A percentile compares a stretch with the other conserved stretches of the same genome.
phyloP scores from a whole-genome alignment of 1,139 yeast genomes.

The Candida tetrigidarum region DNA sequence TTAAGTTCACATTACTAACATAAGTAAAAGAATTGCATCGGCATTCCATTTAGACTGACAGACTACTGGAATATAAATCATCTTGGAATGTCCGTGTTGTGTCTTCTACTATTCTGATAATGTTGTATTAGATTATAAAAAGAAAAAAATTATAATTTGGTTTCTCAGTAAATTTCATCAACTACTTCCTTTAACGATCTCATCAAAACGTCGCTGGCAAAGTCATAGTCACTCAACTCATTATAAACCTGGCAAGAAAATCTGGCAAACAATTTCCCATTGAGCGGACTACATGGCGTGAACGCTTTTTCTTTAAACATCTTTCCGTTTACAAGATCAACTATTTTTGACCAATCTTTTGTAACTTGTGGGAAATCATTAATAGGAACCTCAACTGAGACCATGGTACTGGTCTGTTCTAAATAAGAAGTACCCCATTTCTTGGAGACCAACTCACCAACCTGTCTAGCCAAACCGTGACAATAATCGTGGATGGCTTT shows the following conservation, averaged over 20 bases:
- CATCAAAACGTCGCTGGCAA: conserved; percentile 38
- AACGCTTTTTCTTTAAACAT: conserved; percentile 39
- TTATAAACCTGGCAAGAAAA: conserved; percentile 65
- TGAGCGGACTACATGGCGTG: conserved; percentile 49
- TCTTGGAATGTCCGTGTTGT: no score
- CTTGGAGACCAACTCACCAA: conserved; percentile 37
- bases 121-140: no score
- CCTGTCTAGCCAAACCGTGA: conserved; percentile 44
- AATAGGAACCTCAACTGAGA: conserved; percentile 42
- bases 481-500: conserved; percentile 53
- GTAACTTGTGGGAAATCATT: conserved; percentile 18
- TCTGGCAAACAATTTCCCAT: conserved; percentile 49
- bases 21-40: no score
- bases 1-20: not conserved
- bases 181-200: conserved; percentile 19
- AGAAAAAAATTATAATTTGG: not conserved
- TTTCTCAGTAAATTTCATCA: conserved; percentile 3
- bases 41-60: no score
- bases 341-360: conserved; percentile 16
- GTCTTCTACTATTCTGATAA: not conserved
- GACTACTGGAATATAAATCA: no score
- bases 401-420: conserved; percentile 40
- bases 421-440: conserved; percentile 43
- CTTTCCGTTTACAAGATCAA: conserved; percentile 12
- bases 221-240: conserved; percentile 55